Base-by-base conservation (phyloP, 106 monocot genomes). In the Cymbidium sinense region DNA sequence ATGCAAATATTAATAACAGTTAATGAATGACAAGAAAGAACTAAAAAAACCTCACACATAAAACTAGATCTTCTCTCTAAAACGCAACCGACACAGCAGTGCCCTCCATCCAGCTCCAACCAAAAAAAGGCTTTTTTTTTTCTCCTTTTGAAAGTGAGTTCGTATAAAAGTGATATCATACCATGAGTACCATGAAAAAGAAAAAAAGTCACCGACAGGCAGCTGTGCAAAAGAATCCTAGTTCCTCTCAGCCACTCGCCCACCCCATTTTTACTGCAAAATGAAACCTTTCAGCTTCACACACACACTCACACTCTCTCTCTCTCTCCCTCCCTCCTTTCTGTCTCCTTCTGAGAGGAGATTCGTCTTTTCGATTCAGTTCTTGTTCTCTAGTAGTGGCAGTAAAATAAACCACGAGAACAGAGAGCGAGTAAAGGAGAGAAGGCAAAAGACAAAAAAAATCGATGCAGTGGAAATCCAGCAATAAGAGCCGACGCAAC, bases 21-120 rank as follows among this genome's bases (percentile, higher is more conserved):
- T 8, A 30, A 13, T 13, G 47, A 47, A 47, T 47, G 47, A 13
- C 11, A 47, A 13, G 47, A 47, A 47, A 47, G 47, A 47, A 13
- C 15, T 11, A 12, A 47, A 47, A 47, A 47, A 47, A 47, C 11
- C 47, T 12, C 9, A 69, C 31, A 33, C 31, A 29, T 28, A 69
- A 18, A 71, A 36, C 19, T 15, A 71, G 71, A 71, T 71, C 71
- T 71, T 71, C 71, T 36, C 71, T 36, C 20, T 37, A 33, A 67
- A 67, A 67, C 34, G 5, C 4, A 39, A 7, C 36, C 20, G 34
- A 18, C 67, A 67, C 31, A 67, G 67, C 29, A 31, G 31, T 13
- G 29, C 33, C n/a, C n/a, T 33, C 3, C 31, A 67, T 15, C 1
- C 67, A 67, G 67, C 67, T 31, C 5, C 23, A 5, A 67, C 9